A percentile compares a stretch with the other conserved stretches of the same genome.
phyloP scores from a whole-genome alignment of 345 rosid genomes.

The Citropsis articulata region DNA sequence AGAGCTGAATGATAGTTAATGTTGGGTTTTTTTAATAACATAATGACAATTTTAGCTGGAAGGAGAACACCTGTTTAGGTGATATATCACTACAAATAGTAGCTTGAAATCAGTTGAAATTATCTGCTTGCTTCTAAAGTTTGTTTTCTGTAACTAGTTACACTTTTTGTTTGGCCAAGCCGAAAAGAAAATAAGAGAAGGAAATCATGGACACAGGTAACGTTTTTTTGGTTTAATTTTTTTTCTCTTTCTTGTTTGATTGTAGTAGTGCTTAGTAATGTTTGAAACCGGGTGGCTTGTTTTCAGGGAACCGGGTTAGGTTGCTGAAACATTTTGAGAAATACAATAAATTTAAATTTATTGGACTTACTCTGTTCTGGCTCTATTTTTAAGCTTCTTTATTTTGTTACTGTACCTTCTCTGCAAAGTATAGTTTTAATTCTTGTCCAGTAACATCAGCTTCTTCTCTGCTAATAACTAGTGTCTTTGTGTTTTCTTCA shows the following conservation, averaged over 20 bases:
- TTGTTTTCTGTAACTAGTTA: neutral
- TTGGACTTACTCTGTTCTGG: neutral
- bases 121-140: neutral
- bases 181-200: neutral
- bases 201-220: conserved; percentile 62
- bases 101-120: neutral
- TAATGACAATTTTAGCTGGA: no score
- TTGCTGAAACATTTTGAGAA: neutral
- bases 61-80: no score
- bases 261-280: neutral
- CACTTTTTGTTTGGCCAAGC: neutral
- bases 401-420: neutral
- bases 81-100: no score
- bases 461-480: neutral
- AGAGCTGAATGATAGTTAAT: no score
- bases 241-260: neutral
- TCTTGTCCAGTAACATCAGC: neutral
- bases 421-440: neutral
- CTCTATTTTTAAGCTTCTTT: neutral
- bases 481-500: neutral
- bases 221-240: neutral
- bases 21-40: no score
- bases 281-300: no score
- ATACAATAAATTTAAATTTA: neutral
- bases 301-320: no score